A percentile compares a stretch with the other conserved stretches of the same genome.
These are phyloP conservation scores for Clarireedia monteithiana DNA, from an alignment of 2,329 filamentous ascomycete species.

Conservation along the genomic window DNA sequence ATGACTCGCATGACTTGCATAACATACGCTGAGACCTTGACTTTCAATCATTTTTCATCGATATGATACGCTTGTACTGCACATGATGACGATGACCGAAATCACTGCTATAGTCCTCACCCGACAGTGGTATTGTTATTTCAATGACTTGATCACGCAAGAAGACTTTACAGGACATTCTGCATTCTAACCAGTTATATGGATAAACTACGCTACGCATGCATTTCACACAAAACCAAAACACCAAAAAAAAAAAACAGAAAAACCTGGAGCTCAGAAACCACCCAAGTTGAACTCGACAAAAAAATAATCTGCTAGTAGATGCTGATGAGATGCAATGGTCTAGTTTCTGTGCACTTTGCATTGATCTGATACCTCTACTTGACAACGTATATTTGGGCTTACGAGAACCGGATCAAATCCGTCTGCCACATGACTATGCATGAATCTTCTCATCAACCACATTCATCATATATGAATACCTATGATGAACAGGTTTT, in stretches of 20 bases:
- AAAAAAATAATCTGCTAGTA: not conserved
- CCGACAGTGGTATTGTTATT: conserved; percentile 7
- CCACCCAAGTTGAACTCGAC: not conserved
- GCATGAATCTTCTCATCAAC: too few relatives aligned
- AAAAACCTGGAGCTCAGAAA: not conserved
- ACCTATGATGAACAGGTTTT: too few relatives aligned
- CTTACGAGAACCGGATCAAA: too few relatives aligned
- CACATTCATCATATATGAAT: too few relatives aligned
- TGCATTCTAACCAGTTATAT: not conserved
- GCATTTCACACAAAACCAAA: not conserved
- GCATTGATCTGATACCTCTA: not conserved
- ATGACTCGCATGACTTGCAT: conserved; percentile 28
- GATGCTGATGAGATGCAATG: not conserved
- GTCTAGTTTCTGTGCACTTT: not conserved
- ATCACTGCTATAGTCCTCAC: conserved; percentile 4
- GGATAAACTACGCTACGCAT: not conserved
- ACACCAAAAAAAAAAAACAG: not conserved
- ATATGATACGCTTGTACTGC: conserved; percentile 28
- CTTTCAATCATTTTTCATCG: conserved; percentile 23
- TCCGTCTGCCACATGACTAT: too few relatives aligned
- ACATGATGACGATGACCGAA: conserved; percentile 22
- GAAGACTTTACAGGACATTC: not conserved
- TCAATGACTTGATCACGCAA: conserved; percentile 9
- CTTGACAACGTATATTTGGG: not conserved
- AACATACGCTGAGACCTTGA: conserved; percentile 29